Evolutionary conservation across 2,329 filamentous ascomycete genomes (phyloP), one percentile per base, ranked within the genome.

Genomic region (Stenocarpella maydis): DNA sequence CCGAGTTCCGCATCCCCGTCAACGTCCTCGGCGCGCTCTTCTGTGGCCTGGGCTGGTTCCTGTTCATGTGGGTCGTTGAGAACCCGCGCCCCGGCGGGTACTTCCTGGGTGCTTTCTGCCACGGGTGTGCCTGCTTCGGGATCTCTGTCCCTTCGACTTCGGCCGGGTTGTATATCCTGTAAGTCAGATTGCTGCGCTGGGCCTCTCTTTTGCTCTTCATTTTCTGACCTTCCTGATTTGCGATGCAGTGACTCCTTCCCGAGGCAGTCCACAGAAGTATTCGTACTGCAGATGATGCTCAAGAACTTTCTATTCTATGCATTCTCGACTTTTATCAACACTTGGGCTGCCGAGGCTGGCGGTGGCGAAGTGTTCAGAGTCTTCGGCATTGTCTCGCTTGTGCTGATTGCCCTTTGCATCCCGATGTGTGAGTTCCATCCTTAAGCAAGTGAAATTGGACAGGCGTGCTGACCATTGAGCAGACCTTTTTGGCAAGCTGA

Each of bases 211-310:
- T 37, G 1, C 4, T 14, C 3, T 8, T 4, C 14, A 21, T 4
- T 19, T 31, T 67, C 65, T 53, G n/a, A 39, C 10, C 10, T 19
- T 10, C 17, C 31, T 2, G 6, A 3, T 3, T 34, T 69, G 26
- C 39, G 7, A 4, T 7, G 14, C 49, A 78, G 77, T 7, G 77
- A 79, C 54, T 74, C 76, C 0, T 79, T 78, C 64, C 75, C 74
- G 14, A 70, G 66, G 3, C 73, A 77, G 49, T 71, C 74, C 1
- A 78, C 77, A 4, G 73, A 78, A 55, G 74, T 79, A 17, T 79
- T 79, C 69, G 75, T 78, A 54, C 71, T 79, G 12, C 77, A 79
- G 53, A 79, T 79, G 77, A 78, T 78, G 76, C 71, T 77, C 1
- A 79, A 78, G 68, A 78, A 78, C 52, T 77, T 79, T 61, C 49